Conservation (phyloP, 1,284 basidiomycete species). For the Kwoniella shivajii region DNA sequence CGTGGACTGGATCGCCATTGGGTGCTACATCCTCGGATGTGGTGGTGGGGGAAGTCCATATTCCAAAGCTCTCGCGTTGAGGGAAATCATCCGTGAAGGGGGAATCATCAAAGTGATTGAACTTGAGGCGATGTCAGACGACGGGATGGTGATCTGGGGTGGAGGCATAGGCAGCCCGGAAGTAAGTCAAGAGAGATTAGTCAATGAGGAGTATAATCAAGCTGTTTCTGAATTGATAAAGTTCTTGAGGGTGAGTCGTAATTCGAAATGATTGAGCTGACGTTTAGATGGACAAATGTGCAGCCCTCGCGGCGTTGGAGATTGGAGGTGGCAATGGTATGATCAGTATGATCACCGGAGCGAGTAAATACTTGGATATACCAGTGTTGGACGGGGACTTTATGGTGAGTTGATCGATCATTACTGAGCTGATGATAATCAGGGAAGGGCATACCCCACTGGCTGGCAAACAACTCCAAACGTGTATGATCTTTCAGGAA, state of each 20-base stretch:
- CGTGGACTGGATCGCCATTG: constrained; percentile 44
- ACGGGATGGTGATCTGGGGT: constrained; percentile 38
- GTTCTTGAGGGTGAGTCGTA: constrained; percentile 20
- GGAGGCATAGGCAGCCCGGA: constrained; percentile 60
- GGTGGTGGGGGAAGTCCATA: constrained; percentile 45
- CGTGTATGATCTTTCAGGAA: constrained; percentile 29
- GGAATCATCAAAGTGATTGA: constrained; percentile 37
- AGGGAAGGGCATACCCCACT: constrained; percentile 33
- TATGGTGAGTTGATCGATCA: constrained; percentile 17
- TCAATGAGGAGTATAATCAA: constrained; percentile 29
- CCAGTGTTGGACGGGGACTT: constrained; percentile 59
- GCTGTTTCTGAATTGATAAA: constrained; percentile 22
- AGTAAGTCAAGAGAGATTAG: constrained; percentile 43
- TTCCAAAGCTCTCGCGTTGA: constrained; percentile 25
- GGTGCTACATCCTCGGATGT: constrained; percentile 46
- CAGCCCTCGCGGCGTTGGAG: constrained; percentile 27
- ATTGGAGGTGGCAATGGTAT: constrained; percentile 65
- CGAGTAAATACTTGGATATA: constrained; percentile 37
- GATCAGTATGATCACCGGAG: constrained; percentile 59
- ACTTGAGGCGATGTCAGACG: constrained; percentile 18
- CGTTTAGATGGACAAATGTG: constrained; percentile 17
- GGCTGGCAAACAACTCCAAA: constrained; percentile 40
- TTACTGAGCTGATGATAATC: not conserved
- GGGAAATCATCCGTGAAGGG: constrained; percentile 38
- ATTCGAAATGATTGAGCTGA: too few relatives aligned